Conservation (phyloP, 2,329 filamentous ascomycete genomes). For the Cercospora brassicicola region DNA sequence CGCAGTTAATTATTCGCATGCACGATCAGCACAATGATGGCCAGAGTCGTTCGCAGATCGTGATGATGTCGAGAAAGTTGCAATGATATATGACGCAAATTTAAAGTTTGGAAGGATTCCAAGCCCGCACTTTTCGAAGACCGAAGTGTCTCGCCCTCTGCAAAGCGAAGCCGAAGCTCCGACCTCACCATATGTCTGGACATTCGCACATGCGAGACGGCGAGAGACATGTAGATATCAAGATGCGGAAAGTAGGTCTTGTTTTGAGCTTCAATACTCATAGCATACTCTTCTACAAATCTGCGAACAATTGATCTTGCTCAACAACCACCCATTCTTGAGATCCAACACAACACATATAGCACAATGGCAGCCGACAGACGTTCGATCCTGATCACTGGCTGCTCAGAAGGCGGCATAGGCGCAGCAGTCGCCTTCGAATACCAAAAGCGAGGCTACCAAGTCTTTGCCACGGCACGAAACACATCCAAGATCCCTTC, state of each 20-base stretch:
- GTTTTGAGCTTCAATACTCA: neutral
- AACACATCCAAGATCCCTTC: slow-evolving; percentile 35
- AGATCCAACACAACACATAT: neutral
- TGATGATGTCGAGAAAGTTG: neutral
- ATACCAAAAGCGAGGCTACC: slow-evolving; percentile 40
- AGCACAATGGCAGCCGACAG: neutral
- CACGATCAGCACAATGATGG: neutral
- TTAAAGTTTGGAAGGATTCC: neutral
- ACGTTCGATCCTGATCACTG: slow-evolving; percentile 30
- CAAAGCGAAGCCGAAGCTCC: neutral
- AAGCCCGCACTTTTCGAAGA: neutral
- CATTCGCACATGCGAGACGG: neutral
- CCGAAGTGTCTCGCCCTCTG: neutral
- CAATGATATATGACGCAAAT: neutral
- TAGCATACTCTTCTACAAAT: neutral
- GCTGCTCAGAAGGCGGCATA: slow-evolving; percentile 44
- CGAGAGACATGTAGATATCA: neutral
- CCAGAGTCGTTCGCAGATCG: neutral
- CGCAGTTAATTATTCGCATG: neutral
- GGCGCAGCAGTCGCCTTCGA: slow-evolving; percentile 44
- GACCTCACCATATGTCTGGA: neutral
- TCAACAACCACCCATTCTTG: neutral
- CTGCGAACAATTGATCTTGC: neutral
- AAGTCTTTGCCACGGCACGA: slow-evolving; percentile 24
- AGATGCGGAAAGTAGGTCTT: neutral